Percentiles rank a stretch among this genome's conserved stretches.
Conservation (phyloP, 2,329 filamentous ascomycete species). For the Paracoccidioides lutzii region DNA sequence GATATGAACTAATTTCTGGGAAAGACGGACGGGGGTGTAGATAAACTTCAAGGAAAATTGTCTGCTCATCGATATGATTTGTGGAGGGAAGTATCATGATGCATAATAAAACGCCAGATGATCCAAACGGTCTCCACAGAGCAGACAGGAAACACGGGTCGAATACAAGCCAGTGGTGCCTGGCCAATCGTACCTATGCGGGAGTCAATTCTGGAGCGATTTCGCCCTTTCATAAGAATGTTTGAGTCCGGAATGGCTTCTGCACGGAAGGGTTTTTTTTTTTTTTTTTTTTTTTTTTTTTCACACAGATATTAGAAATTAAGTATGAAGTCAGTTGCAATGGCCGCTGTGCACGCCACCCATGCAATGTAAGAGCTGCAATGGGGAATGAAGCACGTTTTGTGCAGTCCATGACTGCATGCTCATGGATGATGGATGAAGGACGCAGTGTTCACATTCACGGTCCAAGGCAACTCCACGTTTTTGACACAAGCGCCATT, state of each 20-base stretch:
- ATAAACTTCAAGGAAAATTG: neutral
- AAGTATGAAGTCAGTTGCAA: neutral
- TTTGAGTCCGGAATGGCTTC: neutral
- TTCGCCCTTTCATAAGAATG: neutral
- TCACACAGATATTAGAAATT: neutral
- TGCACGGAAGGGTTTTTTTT: neutral
- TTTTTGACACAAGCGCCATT: neutral
- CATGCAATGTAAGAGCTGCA: neutral
- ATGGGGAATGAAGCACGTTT: neutral
- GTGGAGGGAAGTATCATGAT: neutral
- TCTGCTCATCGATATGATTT: constrained; percentile 1
- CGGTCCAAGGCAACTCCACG: neutral
- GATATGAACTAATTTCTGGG: neutral
- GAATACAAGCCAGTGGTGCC: neutral
- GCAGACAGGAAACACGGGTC: neutral
- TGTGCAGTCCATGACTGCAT: neutral
- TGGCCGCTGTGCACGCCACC: neutral
- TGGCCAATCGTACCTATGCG: constrained; percentile 1
- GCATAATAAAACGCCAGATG: constrained; percentile 1
- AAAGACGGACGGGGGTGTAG: neutral
- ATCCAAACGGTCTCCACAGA: neutral
- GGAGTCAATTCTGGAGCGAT: neutral
- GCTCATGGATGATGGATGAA: neutral
- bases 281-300: neutral
- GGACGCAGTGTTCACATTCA: neutral